Conservation (phyloP, 2,329 filamentous ascomycete genomes). For the Sarocladiaceae sp. region DNA sequence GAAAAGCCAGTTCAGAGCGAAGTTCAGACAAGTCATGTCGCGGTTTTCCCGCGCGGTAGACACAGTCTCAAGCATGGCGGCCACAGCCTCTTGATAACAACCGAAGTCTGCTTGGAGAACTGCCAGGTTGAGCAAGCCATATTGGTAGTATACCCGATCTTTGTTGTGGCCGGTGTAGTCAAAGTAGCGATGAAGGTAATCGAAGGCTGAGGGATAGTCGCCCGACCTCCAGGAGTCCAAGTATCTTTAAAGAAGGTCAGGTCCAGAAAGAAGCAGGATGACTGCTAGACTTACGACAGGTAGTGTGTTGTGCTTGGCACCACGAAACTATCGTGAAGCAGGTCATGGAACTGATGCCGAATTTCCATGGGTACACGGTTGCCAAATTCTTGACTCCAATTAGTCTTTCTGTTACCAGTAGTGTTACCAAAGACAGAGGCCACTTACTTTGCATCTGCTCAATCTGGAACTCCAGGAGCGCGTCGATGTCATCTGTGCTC, state of each 20-base stretch:
- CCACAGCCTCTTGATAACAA: conserved; percentile 83
- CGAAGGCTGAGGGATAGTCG: conserved; percentile 85
- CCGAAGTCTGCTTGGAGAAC: conserved; percentile 95
- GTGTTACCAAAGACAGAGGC: no score
- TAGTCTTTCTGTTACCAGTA: conserved; percentile 1
- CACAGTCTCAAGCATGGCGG: conserved; percentile 91
- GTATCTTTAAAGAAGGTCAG: conserved; percentile 50
- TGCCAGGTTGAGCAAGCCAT: conserved; percentile 87
- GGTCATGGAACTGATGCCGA: conserved; percentile 62
- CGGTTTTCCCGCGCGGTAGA: conserved; percentile 91
- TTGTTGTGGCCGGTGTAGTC: conserved; percentile 90
- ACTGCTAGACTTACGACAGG: conserved; percentile 46
- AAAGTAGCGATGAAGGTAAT: conserved; percentile 90
- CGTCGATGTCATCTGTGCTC: conserved; percentile 77
- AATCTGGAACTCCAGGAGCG: conserved; percentile 81
- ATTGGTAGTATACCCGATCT: conserved; percentile 86
- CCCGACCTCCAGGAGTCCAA: conserved; percentile 89
- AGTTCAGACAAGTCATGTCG: conserved; percentile 90
- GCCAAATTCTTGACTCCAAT: conserved; percentile 57
- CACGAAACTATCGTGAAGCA: conserved; percentile 64
- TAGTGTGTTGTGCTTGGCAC: conserved; percentile 74
- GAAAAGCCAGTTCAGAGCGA: conserved; percentile 92
- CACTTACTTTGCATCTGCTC: conserved; percentile 76
- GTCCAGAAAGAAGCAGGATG: neutral
- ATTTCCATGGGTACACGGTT: conserved; percentile 73